Conservation (phyloP, 1,284 basidiomycete genomes). For the Sanghuangporus baumii region DNA sequence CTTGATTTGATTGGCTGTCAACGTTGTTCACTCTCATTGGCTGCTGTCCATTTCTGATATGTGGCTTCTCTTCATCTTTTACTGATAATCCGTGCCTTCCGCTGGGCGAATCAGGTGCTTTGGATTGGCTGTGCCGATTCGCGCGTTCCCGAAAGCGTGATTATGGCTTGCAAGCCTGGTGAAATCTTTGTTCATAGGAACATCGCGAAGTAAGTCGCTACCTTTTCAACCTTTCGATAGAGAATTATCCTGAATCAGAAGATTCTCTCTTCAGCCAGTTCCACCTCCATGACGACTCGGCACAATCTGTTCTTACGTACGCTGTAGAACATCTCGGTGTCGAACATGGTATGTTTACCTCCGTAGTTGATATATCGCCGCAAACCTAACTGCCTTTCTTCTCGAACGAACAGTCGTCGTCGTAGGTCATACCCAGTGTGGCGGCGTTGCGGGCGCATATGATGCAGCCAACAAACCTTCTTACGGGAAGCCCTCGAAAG, state of each 20-base stretch:
- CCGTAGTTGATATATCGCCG: neutral
- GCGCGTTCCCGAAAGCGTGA: slow-evolving; percentile 55
- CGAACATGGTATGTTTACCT: slow-evolving; percentile 63
- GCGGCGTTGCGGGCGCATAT: slow-evolving; percentile 66
- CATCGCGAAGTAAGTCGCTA: slow-evolving; percentile 49
- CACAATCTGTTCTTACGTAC: slow-evolving; percentile 75
- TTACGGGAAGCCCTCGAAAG: slow-evolving; percentile 7
- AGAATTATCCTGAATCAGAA: too few species aligned
- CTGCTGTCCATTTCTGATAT: neutral
- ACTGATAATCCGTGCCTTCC: neutral
- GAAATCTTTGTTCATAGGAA: slow-evolving; percentile 68
- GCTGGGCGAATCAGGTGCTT: slow-evolving; percentile 39
- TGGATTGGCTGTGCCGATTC: slow-evolving; percentile 75
- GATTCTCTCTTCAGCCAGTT: slow-evolving; percentile 56
- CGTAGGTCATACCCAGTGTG: slow-evolving; percentile 79
- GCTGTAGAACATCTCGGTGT: slow-evolving; percentile 78
- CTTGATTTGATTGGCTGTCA: too few species aligned
- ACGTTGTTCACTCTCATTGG: neutral
- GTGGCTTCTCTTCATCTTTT: neutral
- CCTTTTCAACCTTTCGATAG: neutral
- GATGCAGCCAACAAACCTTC: slow-evolving; percentile 28
- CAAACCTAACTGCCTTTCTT: neutral
- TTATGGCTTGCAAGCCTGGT: slow-evolving; percentile 52
- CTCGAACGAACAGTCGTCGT: slow-evolving; percentile 52
- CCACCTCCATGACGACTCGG: slow-evolving; percentile 73